Evolutionary conservation across 2,329 filamentous ascomycete species (phyloP), one percentile per base, ranked within the genome.

Genomic region (Anisogramma anomala): DNA sequence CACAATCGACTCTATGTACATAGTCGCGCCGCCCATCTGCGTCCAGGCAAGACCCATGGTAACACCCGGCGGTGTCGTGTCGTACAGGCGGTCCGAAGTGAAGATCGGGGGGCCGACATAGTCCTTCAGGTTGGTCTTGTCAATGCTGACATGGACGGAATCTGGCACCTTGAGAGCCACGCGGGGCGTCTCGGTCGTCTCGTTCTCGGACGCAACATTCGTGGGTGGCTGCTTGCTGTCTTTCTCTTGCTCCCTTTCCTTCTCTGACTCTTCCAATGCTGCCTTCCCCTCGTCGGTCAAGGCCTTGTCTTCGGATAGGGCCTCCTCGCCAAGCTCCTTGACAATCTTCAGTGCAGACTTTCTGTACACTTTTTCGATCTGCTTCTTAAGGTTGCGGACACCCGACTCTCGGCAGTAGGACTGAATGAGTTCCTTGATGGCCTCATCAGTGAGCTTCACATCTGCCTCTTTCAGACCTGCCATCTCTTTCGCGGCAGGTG

Each of bases 1-100:
- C 38, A 98, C 68, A 48, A 98, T 96, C 1, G 88, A 93, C 64
- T 98, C 91, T 43, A 98, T 85, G 62, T 98, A 98, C 59, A 98
- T 79, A 38, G 91, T 91, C 4, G 91, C 86, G 45, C 91, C 91
- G 47, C 91, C 91, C 76, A 98, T 86, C 56, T 87, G 85, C 6
- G 93, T 98, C 91, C 91, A 98, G 6, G 91, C 91, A 39, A 98
- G 74, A 50, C 91, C 91, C 91, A 98, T 96, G 17, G 88, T 84
- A 13, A 98, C 91, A 62, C 91, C 91, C 2, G 91, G 77, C 3
- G 93, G 91, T 45, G 87, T 94, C 35, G 79, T 77, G 54, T 98
- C 91, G 67, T 96, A 98, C 11, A 98, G 72, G 41, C 93, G 79
- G 61, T 98, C 91, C 4, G 91, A 86, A 0, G 87, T 98, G 65